Evolutionary conservation across 2,329 filamentous ascomycete species (phyloP).

Genomic region (Fusarium pseudocircinatum): DNA sequence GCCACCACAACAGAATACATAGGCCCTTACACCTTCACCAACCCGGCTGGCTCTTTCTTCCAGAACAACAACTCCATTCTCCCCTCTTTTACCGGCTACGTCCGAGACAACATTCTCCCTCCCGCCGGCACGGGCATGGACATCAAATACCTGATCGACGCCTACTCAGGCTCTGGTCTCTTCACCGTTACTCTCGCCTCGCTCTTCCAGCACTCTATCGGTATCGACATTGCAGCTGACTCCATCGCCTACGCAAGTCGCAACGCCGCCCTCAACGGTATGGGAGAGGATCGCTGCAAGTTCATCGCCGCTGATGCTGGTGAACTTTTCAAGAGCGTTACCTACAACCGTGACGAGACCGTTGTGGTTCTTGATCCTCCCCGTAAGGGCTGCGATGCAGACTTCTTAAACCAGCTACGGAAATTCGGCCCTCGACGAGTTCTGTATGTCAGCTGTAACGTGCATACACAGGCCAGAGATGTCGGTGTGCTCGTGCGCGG

Average conservation of each 20-base stretch:
- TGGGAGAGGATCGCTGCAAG: constrained; percentile 72
- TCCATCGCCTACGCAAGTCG: constrained; percentile 81
- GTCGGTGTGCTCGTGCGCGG: constrained; percentile 88
- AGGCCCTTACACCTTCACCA: constrained; percentile 84
- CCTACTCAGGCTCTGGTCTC: constrained; percentile 95
- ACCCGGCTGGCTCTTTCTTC: constrained; percentile 95
- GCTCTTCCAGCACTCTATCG: constrained; percentile 83
- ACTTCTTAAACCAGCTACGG: constrained; percentile 84
- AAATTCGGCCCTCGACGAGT: constrained; percentile 80
- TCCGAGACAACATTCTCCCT: constrained; percentile 80
- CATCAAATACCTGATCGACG: constrained; percentile 92
- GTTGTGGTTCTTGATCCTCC: constrained; percentile 97
- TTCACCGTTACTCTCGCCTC: constrained; percentile 94
- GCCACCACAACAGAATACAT: constrained; percentile 88
- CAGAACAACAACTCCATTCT: constrained; percentile 99
- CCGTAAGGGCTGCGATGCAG: constrained; percentile 89
- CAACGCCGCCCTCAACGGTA: constrained; percentile 81
- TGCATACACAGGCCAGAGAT: constrained; percentile 95
- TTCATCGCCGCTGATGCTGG: constrained; percentile 93
- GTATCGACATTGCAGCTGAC: constrained; percentile 86
- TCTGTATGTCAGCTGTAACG: constrained; percentile 96
- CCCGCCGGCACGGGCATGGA: constrained; percentile 46
- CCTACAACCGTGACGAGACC: constrained; percentile 80
- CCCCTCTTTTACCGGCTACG: constrained; percentile 84
- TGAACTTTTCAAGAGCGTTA: constrained; percentile 80